Evolutionary conservation across 2,329 filamentous ascomycete species (phyloP), one percentile per base, ranked within the genome.

Genomic region (Apiospora marii): DNA sequence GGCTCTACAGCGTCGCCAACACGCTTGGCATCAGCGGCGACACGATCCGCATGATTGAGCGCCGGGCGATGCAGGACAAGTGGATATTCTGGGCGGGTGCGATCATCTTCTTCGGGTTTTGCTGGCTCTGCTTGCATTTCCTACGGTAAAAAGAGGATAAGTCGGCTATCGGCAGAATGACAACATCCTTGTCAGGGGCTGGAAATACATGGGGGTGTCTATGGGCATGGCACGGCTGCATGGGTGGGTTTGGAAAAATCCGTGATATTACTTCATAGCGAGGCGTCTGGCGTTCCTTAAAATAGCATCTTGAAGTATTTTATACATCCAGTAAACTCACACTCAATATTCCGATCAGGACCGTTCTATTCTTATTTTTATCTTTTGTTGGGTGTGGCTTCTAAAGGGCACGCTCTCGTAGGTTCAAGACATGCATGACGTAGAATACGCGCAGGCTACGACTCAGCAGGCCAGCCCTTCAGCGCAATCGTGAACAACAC

Each of bases 11-110:
- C 77, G 95, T 98, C 27, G 96, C 94, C 8, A 98, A 97, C 80
- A 98, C 96, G 30, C 84, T 99, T 68, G 96, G 96, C 0, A 90
- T 99, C 73, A 97, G 93, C 79, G 95, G 96, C 27, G 96, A 98
- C 81, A 99, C 96, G 1, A 99, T 99, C 76, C 91, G 96, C 67
- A 98, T 96, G 94, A 93, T 99, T 58, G 96, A 98, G 84, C 86
- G 96, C 77, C 88, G 96, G 74, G 95, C 96, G 69, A 93, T 91
- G 82, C 93, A 98, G 85, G 96, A 99, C 82, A 98, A 98, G 84
- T 98, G 95, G 95, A 97, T 99, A 48, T 99, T 99, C 82, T 93
- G 93, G 88, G 93, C 86, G 0, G 95, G 96, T 0, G 94, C 96
- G 3, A 83, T 97, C 6, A 83, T 96, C 48, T 99, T 99, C 82